These are phyloP conservation scores for Acrocalymma vagum DNA, from an alignment of 2,329 filamentous ascomycete genomes.

Conservation along the genomic window DNA sequence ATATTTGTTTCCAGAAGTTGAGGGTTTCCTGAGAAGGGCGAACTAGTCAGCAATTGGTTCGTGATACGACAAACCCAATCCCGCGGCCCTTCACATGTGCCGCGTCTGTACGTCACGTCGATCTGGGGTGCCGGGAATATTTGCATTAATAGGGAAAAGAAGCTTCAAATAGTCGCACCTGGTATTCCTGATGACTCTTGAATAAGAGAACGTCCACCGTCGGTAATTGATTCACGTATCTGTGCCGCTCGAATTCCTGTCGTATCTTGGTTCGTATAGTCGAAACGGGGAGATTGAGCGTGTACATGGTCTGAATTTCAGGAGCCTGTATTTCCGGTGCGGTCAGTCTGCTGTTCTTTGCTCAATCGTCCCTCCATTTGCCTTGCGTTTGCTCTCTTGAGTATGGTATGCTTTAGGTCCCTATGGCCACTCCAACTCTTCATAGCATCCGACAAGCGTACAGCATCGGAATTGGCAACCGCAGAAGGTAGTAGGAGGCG, in stretches of 20 bases:
- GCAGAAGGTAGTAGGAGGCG: not conserved
- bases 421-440: too few relatives aligned
- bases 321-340: constrained; percentile 73
- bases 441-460: too few relatives aligned
- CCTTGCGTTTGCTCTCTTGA: not conserved
- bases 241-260: constrained; percentile 95
- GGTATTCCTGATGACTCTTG: constrained; percentile 92
- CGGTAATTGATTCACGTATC: constrained; percentile 88
- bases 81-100: too few relatives aligned
- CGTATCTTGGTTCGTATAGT: constrained; percentile 90
- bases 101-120: too few relatives aligned
- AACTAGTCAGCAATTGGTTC: constrained; percentile 6
- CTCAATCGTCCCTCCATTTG: constrained; percentile 1
- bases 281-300: constrained; percentile 86
- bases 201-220: constrained; percentile 90
- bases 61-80: too few relatives aligned
- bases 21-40: constrained; percentile 79
- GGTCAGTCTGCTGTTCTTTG: constrained; percentile 15
- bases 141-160: too few relatives aligned
- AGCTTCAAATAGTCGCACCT: constrained; percentile 72
- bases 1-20: constrained; percentile 99
- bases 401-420: too few relatives aligned
- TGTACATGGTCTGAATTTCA: constrained; percentile 98
- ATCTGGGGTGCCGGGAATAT: too few relatives aligned
- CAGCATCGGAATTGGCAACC: too few relatives aligned